A percentile compares a stretch with the other conserved stretches of the same genome.
Evolutionary conservation across 139 green algal genomes (phyloP).

Genomic region (Chlamydomonas schloesseri): DNA sequence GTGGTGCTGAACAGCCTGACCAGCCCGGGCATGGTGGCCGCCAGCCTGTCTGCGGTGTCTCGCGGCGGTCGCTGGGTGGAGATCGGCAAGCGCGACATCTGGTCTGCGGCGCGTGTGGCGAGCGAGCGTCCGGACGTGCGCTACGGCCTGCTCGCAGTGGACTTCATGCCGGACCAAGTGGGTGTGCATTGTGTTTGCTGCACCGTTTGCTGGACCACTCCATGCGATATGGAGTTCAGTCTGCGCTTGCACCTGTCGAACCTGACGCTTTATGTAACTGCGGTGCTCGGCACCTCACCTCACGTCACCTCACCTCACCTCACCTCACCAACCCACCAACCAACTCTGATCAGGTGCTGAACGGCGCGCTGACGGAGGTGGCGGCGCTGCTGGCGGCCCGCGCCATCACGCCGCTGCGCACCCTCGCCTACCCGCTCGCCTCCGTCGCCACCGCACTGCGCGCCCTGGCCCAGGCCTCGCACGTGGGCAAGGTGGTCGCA

Average conservation of each 20-base stretch:
- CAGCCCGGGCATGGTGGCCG: conserved; percentile 89
- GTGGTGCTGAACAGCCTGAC: conserved; percentile 91
- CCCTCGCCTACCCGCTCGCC: conserved; percentile 55
- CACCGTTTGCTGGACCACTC: background rate
- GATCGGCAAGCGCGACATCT: conserved; percentile 94
- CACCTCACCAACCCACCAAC: background rate
- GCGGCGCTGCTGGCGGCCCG: conserved; percentile 43
- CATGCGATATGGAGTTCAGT: too few species aligned
- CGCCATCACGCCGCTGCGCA: conserved; percentile 51
- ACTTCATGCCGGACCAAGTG: conserved; percentile 83
- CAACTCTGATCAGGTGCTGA: conserved; percentile 43
- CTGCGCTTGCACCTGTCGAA: too few species aligned
- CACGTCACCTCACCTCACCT: background rate
- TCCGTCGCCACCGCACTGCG: conserved; percentile 66
- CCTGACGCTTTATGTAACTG: too few species aligned
- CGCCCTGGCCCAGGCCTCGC: conserved; percentile 68
- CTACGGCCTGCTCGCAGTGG: conserved; percentile 85
- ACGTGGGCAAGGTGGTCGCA: conserved; percentile 77
- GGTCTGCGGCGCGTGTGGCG: conserved; percentile 45
- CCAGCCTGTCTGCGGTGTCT: conserved; percentile 71
- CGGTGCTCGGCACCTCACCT: too few species aligned
- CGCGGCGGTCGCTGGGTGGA: conserved; percentile 79
- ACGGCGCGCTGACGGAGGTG: conserved; percentile 51
- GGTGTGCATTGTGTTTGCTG: background rate
- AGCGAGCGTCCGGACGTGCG: conserved; percentile 82